Conservation (phyloP, 352 stramenopile species). For the Globisporangium nodosum region DNA sequence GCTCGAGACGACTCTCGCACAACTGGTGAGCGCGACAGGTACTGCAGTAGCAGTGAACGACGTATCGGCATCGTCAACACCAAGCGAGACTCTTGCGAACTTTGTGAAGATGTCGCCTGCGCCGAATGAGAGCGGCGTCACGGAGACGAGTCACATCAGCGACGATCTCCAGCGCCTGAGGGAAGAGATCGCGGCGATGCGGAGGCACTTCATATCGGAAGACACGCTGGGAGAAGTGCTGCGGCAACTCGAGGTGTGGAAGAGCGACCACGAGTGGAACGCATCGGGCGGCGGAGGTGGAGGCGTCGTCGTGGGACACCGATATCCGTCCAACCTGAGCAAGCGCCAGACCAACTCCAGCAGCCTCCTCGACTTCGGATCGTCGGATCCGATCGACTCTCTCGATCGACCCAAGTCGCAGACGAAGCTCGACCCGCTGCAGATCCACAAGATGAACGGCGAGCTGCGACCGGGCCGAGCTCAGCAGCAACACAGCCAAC, state of each 20-base stretch:
- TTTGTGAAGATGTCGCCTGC: not conserved
- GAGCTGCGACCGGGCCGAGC: conserved; percentile 9
- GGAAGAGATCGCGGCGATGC: conserved; percentile 31
- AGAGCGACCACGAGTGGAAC: conserved; percentile 20
- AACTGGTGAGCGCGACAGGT: conserved; percentile 11
- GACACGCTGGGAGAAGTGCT: conserved; percentile 29
- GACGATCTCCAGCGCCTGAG: conserved; percentile 37
- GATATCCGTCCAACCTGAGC: conserved; percentile 12
- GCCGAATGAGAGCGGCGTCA: not conserved
- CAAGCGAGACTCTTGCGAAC: not conserved
- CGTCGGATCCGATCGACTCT: not conserved
- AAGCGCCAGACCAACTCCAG: conserved; percentile 20
- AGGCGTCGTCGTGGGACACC: conserved; percentile 25
- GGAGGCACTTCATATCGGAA: conserved; percentile 46
- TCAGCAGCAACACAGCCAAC: not conserved
- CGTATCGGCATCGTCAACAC: not conserved
- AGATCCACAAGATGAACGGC: conserved; percentile 35
- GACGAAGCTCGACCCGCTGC: conserved; percentile 53
- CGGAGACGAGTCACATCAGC: conserved; percentile 12
- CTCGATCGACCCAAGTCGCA: conserved; percentile 48
- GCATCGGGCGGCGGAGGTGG: not conserved
- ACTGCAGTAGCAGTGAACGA: not conserved
- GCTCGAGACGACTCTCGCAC: conserved; percentile 22
- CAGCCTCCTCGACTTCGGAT: not conserved
- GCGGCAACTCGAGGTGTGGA: conserved; percentile 33